Percentiles rank a stretch among this genome's conserved stretches.
These are phyloP conservation scores for Microsporum ferrugineum DNA, from an alignment of 2,329 filamentous ascomycete genomes.

Conservation along the genomic window DNA sequence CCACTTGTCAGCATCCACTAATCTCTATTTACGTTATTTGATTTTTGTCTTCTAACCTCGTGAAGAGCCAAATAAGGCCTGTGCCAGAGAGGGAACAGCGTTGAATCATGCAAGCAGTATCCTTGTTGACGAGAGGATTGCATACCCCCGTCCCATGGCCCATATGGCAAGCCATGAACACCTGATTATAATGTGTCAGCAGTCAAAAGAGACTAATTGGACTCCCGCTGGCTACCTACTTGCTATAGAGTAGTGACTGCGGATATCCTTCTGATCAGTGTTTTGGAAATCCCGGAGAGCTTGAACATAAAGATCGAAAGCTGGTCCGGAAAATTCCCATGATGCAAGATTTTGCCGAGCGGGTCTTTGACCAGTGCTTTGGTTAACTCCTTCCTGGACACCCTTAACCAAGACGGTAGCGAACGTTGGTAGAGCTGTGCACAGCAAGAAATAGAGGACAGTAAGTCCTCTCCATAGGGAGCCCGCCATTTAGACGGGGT, in stretches of 20 bases:
- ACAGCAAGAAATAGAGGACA: slow-evolving; percentile 2
- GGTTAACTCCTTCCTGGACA: slow-evolving; percentile 19
- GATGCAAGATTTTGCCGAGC: slow-evolving; percentile 56
- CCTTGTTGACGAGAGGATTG: slow-evolving; percentile 45
- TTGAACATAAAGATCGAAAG: slow-evolving; percentile 65
- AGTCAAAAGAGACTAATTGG: neutral
- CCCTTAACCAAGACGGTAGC: slow-evolving; percentile 16
- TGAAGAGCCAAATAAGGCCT: slow-evolving; percentile 60
- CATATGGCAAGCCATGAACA: slow-evolving; percentile 65
- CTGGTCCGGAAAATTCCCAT: slow-evolving; percentile 48
- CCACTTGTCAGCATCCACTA: neutral
- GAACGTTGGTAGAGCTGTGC: neutral
- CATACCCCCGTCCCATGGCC: slow-evolving; percentile 44
- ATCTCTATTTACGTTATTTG: neutral
- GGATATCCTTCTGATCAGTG: slow-evolving; percentile 49
- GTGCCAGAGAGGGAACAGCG: slow-evolving; percentile 73
- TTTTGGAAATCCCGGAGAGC: slow-evolving; percentile 62
- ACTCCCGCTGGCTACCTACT: slow-evolving; percentile 39
- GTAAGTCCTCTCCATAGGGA: neutral
- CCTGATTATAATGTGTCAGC: slow-evolving; percentile 35
- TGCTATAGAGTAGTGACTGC: slow-evolving; percentile 69
- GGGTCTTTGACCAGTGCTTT: slow-evolving; percentile 22
- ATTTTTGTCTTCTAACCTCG: slow-evolving; percentile 34
- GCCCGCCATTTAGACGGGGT: neutral
- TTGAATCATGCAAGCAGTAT: slow-evolving; percentile 66